These are phyloP conservation scores for Hyaloscypha bicolor DNA, from an alignment of 495 filamentous ascomycete genomes.

Conservation along the genomic window DNA sequence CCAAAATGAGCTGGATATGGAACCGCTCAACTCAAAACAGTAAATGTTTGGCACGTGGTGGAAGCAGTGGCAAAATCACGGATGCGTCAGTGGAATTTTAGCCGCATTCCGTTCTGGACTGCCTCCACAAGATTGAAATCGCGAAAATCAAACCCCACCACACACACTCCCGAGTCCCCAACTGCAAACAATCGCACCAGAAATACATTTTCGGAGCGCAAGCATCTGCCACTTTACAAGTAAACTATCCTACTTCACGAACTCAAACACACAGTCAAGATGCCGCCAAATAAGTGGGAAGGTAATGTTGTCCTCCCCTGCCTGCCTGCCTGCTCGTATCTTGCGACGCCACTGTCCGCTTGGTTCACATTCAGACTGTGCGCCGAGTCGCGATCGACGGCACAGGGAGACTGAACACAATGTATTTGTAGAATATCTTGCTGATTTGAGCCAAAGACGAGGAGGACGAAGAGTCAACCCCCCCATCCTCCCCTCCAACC, in stretches of 20 bases:
- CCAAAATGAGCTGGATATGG: neutral
- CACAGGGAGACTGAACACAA: conserved; percentile 28
- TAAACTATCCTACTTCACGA: neutral
- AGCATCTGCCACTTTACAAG: neutral
- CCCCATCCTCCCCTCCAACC: conserved; percentile 62
- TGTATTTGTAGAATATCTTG: conserved; percentile 25
- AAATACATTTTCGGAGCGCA: neutral
- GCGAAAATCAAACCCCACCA: conserved; percentile 1
- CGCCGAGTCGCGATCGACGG: conserved; percentile 19
- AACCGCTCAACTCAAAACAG: neutral
- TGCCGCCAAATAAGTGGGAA: conserved; percentile 33
- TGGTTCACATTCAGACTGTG: neutral
- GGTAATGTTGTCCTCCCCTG: neutral
- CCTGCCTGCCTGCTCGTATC: neutral
- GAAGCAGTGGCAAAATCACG: neutral
- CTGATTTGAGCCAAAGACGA: conserved; percentile 59
- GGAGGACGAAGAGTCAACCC: conserved; percentile 64
- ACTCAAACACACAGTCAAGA: conserved; percentile 18
- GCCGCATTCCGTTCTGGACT: neutral
- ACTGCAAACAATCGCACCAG: neutral
- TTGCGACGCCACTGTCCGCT: neutral
- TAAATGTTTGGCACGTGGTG: neutral
- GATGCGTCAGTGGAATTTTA: neutral
- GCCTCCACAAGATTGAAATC: conserved; percentile 10
- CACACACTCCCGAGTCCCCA: neutral